phyloP scores from a whole-genome alignment of 2,329 filamentous ascomycete genomes.

The Aspergillus sergii region DNA sequence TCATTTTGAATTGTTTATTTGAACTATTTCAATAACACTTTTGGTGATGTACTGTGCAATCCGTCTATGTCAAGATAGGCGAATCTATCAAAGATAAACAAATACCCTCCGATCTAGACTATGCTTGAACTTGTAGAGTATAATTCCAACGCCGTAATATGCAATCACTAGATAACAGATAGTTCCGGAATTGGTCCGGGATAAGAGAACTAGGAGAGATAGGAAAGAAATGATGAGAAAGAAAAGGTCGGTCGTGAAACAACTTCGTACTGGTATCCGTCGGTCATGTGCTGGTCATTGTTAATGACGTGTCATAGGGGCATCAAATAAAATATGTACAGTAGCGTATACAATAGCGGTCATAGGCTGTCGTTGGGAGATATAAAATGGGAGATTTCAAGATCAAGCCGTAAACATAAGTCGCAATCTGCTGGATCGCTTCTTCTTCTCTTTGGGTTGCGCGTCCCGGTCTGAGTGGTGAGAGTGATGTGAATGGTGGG shows the following conservation, averaged over 20 bases:
- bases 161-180: slow-evolving; percentile 7
- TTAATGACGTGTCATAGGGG: neutral
- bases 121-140: neutral
- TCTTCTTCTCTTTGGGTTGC: slow-evolving; percentile 38
- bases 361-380: slow-evolving; percentile 4
- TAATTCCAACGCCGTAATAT: slow-evolving; percentile 15
- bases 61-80: neutral
- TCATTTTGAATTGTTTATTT: neutral
- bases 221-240: neutral
- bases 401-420: slow-evolving; percentile 37
- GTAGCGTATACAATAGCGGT: slow-evolving; percentile 31
- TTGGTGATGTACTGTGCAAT: neutral
- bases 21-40: neutral
- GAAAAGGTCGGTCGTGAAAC: neutral
- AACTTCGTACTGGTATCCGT: neutral
- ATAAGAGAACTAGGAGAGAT: slow-evolving; percentile 2
- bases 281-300: neutral
- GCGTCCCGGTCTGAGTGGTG: slow-evolving; percentile 30
- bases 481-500: slow-evolving; percentile 23
- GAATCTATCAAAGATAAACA: neutral
- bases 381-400: neutral
- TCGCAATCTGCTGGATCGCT: slow-evolving; percentile 42
- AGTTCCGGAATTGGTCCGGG: neutral
- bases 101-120: neutral
- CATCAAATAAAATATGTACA: slow-evolving; percentile 9